phyloP scores from a whole-genome alignment of 352 stramenopile species.

The Phytophthora tentaculata region DNA sequence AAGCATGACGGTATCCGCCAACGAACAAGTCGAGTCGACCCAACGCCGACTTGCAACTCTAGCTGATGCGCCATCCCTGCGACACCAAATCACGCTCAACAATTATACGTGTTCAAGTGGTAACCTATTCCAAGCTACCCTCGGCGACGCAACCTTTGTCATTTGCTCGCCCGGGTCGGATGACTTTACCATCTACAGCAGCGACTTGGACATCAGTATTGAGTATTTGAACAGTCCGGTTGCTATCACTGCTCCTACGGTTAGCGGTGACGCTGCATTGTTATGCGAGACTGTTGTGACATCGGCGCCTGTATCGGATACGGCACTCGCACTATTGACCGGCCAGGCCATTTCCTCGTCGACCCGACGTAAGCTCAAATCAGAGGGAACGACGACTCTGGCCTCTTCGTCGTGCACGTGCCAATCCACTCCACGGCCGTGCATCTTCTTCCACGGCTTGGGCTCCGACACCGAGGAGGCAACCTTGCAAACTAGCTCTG shows the following conservation, averaged over 20 bases:
- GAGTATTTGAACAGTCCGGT: conserved; percentile 27
- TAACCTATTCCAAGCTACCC: conserved; percentile 32
- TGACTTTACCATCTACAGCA: conserved; percentile 29
- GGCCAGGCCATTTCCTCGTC: conserved; percentile 14
- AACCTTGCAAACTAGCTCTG: conserved; percentile 23
- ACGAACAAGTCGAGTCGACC: conserved; percentile 5
- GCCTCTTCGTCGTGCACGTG: conserved; percentile 32
- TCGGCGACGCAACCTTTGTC: conserved; percentile 38
- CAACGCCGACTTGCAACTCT: conserved; percentile 20
- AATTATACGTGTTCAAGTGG: conserved; percentile 30
- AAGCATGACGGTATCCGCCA: background rate
- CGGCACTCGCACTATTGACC: conserved; percentile 13
- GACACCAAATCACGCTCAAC: conserved; percentile 42
- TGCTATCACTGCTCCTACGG: conserved; percentile 22
- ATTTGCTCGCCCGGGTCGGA: conserved; percentile 25
- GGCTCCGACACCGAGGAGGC: conserved; percentile 21
- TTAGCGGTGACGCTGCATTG: conserved; percentile 9
- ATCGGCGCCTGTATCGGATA: conserved; percentile 6
- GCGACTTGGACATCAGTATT: conserved; percentile 30
- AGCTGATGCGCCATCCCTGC: conserved; percentile 34
- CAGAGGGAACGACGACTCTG: conserved; percentile 11
- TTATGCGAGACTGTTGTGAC: conserved; percentile 23
- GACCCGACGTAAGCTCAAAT: conserved; percentile 14
- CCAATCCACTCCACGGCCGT: conserved; percentile 27
- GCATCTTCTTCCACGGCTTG: conserved; percentile 48